phyloP scores from a whole-genome alignment of 2,329 filamentous ascomycete genomes.

The Ophiostoma sp. region DNA sequence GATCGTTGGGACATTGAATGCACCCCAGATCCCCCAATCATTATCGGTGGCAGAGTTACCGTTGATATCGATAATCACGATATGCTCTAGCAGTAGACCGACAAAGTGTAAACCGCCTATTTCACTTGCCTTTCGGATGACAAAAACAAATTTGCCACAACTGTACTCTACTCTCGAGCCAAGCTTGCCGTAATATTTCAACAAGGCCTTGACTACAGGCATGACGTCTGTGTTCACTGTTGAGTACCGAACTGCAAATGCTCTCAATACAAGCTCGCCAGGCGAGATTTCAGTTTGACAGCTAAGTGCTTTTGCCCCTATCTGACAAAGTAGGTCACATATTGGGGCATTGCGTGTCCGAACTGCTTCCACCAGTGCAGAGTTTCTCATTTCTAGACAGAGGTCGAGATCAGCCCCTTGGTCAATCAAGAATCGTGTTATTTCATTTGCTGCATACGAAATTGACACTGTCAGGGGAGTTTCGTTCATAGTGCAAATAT shows the following conservation, averaged over 20 bases:
- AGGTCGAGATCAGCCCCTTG: not conserved
- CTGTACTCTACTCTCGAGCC: not conserved
- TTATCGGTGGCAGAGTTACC: not conserved
- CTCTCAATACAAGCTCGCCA: not conserved
- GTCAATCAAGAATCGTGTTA: not conserved
- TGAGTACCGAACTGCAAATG: too few relatives aligned
- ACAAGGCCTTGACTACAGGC: not conserved
- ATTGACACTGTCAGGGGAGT: not conserved
- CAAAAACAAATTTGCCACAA: not conserved
- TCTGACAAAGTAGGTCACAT: not conserved
- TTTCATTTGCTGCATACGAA: not conserved
- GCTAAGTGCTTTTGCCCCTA: not conserved
- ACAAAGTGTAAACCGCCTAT: not conserved
- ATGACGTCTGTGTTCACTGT: not conserved
- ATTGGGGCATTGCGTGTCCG: rapidly evolving
- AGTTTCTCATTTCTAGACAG: not conserved
- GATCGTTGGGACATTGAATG: not conserved
- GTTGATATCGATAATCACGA: not conserved
- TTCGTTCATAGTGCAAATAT: not conserved
- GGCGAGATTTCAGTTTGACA: too few relatives aligned
- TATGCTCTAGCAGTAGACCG: not conserved
- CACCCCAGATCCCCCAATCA: rapidly evolving
- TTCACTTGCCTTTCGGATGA: not conserved
- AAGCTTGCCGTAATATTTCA: not conserved
- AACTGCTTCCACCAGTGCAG: not conserved